Evolutionary conservation across 345 rosid genomes (phyloP).

Genomic region (Microcos paniculata): DNA sequence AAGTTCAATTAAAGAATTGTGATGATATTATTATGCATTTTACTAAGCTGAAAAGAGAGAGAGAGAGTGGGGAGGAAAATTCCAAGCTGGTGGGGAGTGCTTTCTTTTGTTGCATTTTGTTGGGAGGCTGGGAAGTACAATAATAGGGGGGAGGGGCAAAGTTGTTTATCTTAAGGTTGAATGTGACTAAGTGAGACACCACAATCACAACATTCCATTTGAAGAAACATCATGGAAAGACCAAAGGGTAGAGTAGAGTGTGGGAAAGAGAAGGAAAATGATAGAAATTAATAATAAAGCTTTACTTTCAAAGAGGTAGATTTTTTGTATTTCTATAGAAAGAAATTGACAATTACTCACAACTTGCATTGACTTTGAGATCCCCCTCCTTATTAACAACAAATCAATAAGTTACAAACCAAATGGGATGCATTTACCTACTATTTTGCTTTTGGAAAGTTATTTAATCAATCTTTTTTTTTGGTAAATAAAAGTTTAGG

Average conservation of each 20-base stretch:
- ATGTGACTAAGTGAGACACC: constrained; percentile 44
- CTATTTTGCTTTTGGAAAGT: no score
- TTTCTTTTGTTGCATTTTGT: constrained; percentile 8
- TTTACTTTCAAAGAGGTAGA: no score
- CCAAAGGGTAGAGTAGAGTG: not conserved
- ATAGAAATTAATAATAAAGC: no score
- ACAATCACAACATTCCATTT: constrained; percentile 32
- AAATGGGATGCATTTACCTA: no score
- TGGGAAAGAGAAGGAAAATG: no score
- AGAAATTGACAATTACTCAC: no score
- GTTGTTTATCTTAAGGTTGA: constrained; percentile 15
- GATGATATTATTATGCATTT: not conserved
- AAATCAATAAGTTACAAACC: no score
- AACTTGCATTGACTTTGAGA: no score
- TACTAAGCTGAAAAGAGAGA: not conserved
- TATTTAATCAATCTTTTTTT: no score
- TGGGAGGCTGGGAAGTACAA: constrained; percentile 16
- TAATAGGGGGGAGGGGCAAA: constrained; percentile 23
- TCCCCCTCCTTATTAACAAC: no score
- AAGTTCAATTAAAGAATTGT: constrained; percentile 10
- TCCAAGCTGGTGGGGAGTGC: constrained; percentile 25
- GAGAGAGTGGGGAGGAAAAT: constrained; percentile 8
- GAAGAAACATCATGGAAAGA: constrained; percentile 26
- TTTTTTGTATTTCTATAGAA: no score
- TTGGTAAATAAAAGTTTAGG: no score